Conservation (phyloP, 2,329 filamentous ascomycete species). For the Coniella vitis region DNA sequence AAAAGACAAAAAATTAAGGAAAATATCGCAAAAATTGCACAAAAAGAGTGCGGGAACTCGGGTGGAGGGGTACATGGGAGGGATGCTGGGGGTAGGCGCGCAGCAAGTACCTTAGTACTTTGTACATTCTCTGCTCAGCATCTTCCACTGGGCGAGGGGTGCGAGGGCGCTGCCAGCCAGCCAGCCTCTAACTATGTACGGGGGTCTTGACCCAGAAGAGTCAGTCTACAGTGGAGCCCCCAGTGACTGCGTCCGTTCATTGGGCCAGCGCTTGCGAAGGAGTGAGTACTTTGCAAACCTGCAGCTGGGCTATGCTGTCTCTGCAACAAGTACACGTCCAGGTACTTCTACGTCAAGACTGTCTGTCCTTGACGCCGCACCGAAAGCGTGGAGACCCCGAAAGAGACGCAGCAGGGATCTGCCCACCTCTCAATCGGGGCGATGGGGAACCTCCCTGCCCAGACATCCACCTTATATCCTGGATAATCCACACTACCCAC, state of each 20-base stretch:
- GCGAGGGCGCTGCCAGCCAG: constrained; percentile 10
- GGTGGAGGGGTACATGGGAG: constrained; percentile 10
- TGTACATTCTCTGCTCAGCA: constrained; percentile 7
- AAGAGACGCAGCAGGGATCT: constrained; percentile 12
- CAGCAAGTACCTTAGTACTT: constrained; percentile 7
- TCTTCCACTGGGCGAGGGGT: not conserved
- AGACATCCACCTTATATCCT: constrained; percentile 7
- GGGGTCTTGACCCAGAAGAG: constrained; percentile 6
- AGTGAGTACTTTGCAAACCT: constrained; percentile 11
- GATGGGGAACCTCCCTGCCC: constrained; percentile 11
- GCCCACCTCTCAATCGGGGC: constrained; percentile 13
- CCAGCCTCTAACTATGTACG: too few species aligned
- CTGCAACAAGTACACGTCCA: constrained; percentile 1
- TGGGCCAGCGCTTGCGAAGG: constrained; percentile 3
- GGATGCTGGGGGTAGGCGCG: constrained; percentile 11
- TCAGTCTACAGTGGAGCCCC: constrained; percentile 7
- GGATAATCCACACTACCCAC: constrained; percentile 13
- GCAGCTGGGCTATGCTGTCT: constrained; percentile 5
- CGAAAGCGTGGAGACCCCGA: constrained; percentile 11
- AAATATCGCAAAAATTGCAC: not conserved
- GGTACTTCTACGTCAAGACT: constrained; percentile 6
- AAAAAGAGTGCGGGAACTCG: constrained; percentile 15
- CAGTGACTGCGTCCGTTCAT: constrained; percentile 8
- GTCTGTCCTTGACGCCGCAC: constrained; percentile 1
- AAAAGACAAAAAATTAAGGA: too few species aligned